These are phyloP conservation scores for Athelia psychrophila DNA, from an alignment of 1,284 basidiomycete species.

Conservation along the genomic window DNA sequence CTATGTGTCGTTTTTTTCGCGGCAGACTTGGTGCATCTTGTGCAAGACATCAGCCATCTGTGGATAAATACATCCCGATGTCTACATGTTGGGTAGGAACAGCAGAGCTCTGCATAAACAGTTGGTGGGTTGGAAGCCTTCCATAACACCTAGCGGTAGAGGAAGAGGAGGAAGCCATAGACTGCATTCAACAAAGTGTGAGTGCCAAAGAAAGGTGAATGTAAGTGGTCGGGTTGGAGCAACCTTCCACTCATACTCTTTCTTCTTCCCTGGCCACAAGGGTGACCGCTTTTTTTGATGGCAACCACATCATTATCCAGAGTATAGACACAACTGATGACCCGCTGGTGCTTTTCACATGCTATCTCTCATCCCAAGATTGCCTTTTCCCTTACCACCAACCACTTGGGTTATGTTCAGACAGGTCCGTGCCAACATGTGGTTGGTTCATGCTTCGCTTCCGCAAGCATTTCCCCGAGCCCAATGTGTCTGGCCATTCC, in stretches of 20 bases:
- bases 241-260: constrained; percentile 12
- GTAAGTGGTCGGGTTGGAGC: too few relatives aligned
- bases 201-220: too few relatives aligned
- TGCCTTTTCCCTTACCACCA: constrained; percentile 13
- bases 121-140: too few relatives aligned
- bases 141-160: too few relatives aligned
- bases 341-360: constrained; percentile 10
- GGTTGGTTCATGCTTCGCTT: constrained; percentile 17
- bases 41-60: not conserved
- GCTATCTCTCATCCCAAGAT: constrained; percentile 21
- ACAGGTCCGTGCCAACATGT: constrained; percentile 15
- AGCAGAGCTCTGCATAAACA: too few relatives aligned
- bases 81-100: not conserved
- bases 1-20: not conserved
- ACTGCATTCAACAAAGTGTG: too few relatives aligned
- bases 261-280: constrained; percentile 29
- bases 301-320: constrained; percentile 18
- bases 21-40: not conserved
- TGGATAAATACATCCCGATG: not conserved
- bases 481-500: constrained; percentile 15
- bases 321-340: constrained; percentile 2
- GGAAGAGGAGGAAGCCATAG: too few relatives aligned
- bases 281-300: constrained; percentile 26
- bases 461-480: constrained; percentile 6
- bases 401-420: constrained; percentile 17